Evolutionary conservation across 108 stramenopile genomes (phyloP).

Genomic region (Epithemia pelagica): DNA sequence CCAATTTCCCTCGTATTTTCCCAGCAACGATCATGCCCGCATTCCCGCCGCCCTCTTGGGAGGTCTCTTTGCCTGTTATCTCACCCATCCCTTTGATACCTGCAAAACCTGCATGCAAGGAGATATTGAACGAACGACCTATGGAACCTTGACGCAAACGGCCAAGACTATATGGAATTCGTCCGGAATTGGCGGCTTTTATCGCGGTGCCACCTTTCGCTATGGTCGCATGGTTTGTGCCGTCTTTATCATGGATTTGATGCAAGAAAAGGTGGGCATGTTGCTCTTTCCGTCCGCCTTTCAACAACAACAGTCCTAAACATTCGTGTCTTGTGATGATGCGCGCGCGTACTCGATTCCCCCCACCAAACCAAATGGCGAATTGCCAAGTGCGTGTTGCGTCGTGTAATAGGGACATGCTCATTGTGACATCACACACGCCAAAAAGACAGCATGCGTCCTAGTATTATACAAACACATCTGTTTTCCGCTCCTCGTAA

Average conservation of each 20-base stretch:
- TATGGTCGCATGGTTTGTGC: slow-evolving; percentile 91
- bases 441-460: too few species aligned
- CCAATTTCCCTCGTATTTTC: slow-evolving; percentile 68
- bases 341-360: too few species aligned
- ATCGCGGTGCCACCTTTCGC: slow-evolving; percentile 86
- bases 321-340: too few species aligned
- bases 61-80: slow-evolving; percentile 83
- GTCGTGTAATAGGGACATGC: too few species aligned
- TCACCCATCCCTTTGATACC: slow-evolving; percentile 85
- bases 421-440: too few species aligned
- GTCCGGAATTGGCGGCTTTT: slow-evolving; percentile 76
- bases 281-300: slow-evolving; percentile 55
- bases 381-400: too few species aligned
- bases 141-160: slow-evolving; percentile 64
- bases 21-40: slow-evolving; percentile 77
- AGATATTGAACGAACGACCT: slow-evolving; percentile 79
- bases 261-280: slow-evolving; percentile 54
- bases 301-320: not conserved
- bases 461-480: too few species aligned
- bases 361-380: too few species aligned
- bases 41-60: slow-evolving; percentile 83
- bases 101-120: slow-evolving; percentile 96
- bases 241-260: slow-evolving; percentile 88
- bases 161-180: slow-evolving; percentile 49
- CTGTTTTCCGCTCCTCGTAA: too few species aligned